A percentile compares a stretch with the other conserved stretches of the same genome.
These are phyloP conservation scores for Pontederia crassipes DNA, from an alignment of 176 grass and related monocot genomes.

Conservation along the genomic window DNA sequence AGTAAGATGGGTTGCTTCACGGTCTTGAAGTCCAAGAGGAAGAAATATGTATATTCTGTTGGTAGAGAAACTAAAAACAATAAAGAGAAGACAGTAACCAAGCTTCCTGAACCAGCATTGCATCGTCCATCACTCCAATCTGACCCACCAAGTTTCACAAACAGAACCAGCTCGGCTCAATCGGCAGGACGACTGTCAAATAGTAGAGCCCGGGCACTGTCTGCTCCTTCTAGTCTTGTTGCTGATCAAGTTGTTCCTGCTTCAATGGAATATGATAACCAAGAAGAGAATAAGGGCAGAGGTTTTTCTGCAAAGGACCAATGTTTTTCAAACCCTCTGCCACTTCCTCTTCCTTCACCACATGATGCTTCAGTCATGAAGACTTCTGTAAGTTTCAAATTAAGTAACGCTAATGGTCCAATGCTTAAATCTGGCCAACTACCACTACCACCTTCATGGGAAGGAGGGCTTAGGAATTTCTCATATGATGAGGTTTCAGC, in stretches of 20 bases:
- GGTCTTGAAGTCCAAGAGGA: conserved; percentile 65
- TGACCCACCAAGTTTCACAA: conserved; percentile 83
- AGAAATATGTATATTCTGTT: conserved; percentile 28
- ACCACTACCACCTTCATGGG: conserved; percentile 57
- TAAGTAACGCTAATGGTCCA: conserved; percentile 30
- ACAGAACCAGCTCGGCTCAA: conserved; percentile 41
- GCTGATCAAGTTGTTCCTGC: conserved; percentile 49
- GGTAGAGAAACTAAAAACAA: conserved; percentile 28
- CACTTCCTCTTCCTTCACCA: conserved; percentile 69
- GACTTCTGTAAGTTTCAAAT: conserved; percentile 71
- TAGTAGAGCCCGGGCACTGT: conserved; percentile 55
- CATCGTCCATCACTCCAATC: conserved; percentile 71
- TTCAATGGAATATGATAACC: conserved; percentile 39
- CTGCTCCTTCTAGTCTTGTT: conserved; percentile 71
- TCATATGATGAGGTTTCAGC: conserved; percentile 62
- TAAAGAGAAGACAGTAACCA: conserved; percentile 34
- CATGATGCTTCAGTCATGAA: conserved; percentile 35
- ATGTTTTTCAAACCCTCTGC: conserved; percentile 61
- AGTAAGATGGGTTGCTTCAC: conserved; percentile 92
- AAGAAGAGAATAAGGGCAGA: conserved; percentile 44
- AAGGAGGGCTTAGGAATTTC: conserved; percentile 46
- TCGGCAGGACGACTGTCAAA: conserved; percentile 27
- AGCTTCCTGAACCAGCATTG: conserved; percentile 69
- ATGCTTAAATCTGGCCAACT: conserved; percentile 49
- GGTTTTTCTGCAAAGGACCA: conserved; percentile 40